Evolutionary conservation across 192 early-diverging fungal genomes (phyloP), one percentile per base, ranked within the genome.

Genomic region (Entomortierella lignicola): DNA sequence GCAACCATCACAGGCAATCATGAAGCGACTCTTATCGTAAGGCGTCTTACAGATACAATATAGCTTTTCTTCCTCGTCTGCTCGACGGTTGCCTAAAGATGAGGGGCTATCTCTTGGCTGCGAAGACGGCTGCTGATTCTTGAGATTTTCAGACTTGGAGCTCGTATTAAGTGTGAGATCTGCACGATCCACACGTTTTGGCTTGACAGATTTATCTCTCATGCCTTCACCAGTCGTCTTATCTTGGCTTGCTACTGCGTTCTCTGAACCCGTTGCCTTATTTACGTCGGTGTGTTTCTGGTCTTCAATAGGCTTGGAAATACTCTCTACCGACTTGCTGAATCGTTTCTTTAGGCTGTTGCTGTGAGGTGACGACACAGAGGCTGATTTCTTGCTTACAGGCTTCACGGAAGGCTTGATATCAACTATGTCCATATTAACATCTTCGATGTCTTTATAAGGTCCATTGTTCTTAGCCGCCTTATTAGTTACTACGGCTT

Each of bases 1-100:
- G 57, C 93, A 94, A 17, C 65, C 71, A 63, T 94, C 93, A 77
- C 93, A 94, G 2, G 85, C 87, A 75, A 94, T 93, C 93, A 94
- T 94, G 50, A 89, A 88, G 20, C 84, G 72, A 30, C 72, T 80
- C 4, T 69, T 79, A 63, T 89, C 89, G 64, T 86, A 87, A 1
- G 81, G 77, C 23, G 77, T 72, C 15, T 83, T 85, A 57, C 93
- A 94, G 15, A 92, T 66, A 59, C 93, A 94, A 61, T 89, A 91
- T 17, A 87, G 55, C 31, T 81, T 67, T 1, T 37, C 57, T 5
- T 59, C 66, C 8, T 30, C 50, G 2, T 52, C 66, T n/a, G 39
- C 7, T 48, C 47, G 21, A 15, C 30, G 55, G 15, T 56, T 37
- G 30, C 34, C 34, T 17, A 25, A 17, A 17, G 48, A 53, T 15